Evolutionary conservation across 176 grass and related monocot species (phyloP), one percentile per base, ranked within the genome.

Genomic region (Calamus simplicifolius): DNA sequence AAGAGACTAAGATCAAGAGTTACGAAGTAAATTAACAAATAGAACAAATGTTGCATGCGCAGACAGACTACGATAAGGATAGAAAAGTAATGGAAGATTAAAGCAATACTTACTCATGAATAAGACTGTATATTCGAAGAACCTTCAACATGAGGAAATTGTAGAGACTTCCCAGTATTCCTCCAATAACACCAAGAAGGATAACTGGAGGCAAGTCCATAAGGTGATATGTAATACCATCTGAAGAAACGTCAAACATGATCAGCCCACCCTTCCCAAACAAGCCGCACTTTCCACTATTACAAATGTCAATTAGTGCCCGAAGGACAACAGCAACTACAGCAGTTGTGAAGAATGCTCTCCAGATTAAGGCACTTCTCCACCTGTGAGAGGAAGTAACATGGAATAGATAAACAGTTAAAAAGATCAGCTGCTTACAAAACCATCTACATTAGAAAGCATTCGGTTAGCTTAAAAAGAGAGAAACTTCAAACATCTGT

Each of bases 361-460:
- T 82, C 92, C 92, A 97, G 54, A 97, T 73, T 38, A 97, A 66
- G 51, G 92, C 92, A 70, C 87, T 85, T 57, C 92, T 74, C 92
- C 92, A 97, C 89, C 89, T 95, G 69, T 18, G 43, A 51, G 19
- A 52, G 18, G 12, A 71, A 28, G 38, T 6, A 48, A 10, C 29
- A 6, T 25, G 15, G 17, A 17, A 3, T 48, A 38, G 38, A 56
- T 48, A 43, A 43, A 43, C 28, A 57, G 27, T 27, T 17, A 68
- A 48, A 14, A 26, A 4, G 18, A 54, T 21, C 38, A 19, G 25
- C 14, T 54, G 3, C 5, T 52, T 19, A 3, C 10, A 43, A 43
- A 12, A 43, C 35, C 35, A 43, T 3, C 35, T 10, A 43, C 3
- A 43, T 43, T 43, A 43, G 12, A 43, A 43, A 43, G 35, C 35